Conservation (phyloP, 805 yeast species). For the Tetrapisispora taiwanensis region DNA sequence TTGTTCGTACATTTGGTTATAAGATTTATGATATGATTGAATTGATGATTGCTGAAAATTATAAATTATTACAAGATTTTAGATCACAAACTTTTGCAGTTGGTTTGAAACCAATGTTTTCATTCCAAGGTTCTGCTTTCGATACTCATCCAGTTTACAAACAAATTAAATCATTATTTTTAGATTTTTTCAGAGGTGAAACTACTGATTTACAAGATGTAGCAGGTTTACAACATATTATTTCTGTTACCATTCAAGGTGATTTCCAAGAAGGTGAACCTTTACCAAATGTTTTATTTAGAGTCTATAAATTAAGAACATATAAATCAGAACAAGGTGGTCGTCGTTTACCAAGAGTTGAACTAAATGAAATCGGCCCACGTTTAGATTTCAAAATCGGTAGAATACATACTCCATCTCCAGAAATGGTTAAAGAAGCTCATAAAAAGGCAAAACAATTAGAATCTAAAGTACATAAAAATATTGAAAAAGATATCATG, state of each 20-base stretch:
- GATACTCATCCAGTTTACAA: constrained; percentile 79
- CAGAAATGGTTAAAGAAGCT: constrained; percentile 90
- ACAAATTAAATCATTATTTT: constrained; percentile 77
- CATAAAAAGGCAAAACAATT: constrained; percentile 68
- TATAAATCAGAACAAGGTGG: constrained; percentile 62
- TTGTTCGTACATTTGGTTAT: constrained; percentile 81
- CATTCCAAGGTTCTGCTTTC: constrained; percentile 85
- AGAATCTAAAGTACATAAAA: constrained; percentile 77
- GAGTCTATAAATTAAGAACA: constrained; percentile 82
- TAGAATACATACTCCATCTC: constrained; percentile 67
- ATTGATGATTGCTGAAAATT: constrained; percentile 57
- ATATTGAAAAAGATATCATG: constrained; percentile 73
- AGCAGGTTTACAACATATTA: constrained; percentile 87
- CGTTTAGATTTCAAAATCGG: constrained; percentile 89
- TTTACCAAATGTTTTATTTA: constrained; percentile 74
- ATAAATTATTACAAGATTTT: constrained; percentile 71
- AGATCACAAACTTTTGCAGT: constrained; percentile 67
- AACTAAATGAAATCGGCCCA: constrained; percentile 91
- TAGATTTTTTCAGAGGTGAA: constrained; percentile 87
- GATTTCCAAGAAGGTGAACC: constrained; percentile 59
- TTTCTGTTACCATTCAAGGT: constrained; percentile 68
- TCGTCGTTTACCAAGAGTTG: constrained; percentile 78
- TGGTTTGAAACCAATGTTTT: constrained; percentile 90
- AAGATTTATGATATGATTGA: constrained; percentile 92
- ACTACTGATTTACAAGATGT: constrained; percentile 77